Percentiles rank a stretch among this genome's conserved stretches.
Conservation (phyloP, 163 green algal species). For the Chloroidium sp. region DNA sequence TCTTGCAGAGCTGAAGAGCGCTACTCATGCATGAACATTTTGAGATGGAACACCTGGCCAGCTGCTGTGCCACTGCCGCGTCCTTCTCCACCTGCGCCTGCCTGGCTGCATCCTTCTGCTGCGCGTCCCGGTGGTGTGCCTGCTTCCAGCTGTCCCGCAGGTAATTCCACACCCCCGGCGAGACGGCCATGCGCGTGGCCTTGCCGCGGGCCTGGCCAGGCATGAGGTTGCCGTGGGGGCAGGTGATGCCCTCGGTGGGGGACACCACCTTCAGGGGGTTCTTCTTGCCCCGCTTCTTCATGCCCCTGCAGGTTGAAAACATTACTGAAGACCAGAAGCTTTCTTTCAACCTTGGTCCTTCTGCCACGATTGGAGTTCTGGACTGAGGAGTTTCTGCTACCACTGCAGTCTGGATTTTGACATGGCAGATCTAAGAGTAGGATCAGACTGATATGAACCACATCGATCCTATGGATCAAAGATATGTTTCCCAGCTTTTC, state of each 20-base stretch:
- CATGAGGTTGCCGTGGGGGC: constrained; percentile 42
- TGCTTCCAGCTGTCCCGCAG: constrained; percentile 32
- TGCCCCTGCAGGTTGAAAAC: constrained; percentile 12
- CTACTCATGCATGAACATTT: no score
- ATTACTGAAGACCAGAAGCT: not conserved
- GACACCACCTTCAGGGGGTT: constrained; percentile 14
- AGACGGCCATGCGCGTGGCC: constrained; percentile 25
- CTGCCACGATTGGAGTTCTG: not conserved
- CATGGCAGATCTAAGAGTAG: not conserved
- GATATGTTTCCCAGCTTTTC: not conserved
- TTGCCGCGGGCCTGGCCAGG: constrained; percentile 23
- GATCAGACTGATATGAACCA: not conserved
- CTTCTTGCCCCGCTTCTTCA: constrained; percentile 13
- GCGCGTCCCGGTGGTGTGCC: constrained; percentile 5
- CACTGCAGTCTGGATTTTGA: not conserved
- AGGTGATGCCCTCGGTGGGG: constrained; percentile 39
- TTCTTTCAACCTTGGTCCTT: not conserved
- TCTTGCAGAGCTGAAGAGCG: no score
- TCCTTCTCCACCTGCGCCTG: no score
- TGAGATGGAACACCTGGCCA: no score
- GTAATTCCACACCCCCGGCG: constrained; percentile 29
- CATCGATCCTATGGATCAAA: not conserved
- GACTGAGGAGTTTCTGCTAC: not conserved
- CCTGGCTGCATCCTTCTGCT: not conserved
- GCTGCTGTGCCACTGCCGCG: no score